Evolutionary conservation across 2,329 filamentous ascomycete species (phyloP).

Genomic region (Coniella vitis): DNA sequence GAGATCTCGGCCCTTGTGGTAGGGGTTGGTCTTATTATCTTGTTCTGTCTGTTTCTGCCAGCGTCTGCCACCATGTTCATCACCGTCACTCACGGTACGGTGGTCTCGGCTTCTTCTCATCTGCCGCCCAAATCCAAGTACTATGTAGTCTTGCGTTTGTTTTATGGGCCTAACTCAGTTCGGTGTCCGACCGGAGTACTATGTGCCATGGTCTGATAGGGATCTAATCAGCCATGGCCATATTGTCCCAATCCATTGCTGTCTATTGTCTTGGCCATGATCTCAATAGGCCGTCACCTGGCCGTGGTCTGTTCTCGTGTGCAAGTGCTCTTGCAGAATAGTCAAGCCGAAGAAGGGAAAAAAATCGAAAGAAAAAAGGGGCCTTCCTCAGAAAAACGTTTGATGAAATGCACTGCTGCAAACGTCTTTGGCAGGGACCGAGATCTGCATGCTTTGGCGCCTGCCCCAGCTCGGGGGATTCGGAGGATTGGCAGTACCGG

Average conservation of each 20-base stretch:
- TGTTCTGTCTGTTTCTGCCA: background rate
- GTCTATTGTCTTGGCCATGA: too few species aligned
- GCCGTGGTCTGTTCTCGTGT: background rate
- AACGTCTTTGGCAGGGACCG: background rate
- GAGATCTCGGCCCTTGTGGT: too few species aligned
- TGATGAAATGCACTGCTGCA: background rate
- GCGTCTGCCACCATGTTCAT: background rate
- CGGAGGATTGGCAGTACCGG: slow-evolving; percentile 2
- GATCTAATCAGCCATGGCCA: too few species aligned
- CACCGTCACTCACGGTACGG: background rate
- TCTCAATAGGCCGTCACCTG: background rate
- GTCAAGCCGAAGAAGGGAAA: too few species aligned
- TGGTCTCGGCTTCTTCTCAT: background rate
- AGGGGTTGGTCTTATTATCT: too few species aligned
- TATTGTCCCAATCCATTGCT: too few species aligned
- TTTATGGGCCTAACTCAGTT: background rate
- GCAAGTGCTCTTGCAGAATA: too few species aligned
- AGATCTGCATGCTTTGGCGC: background rate
- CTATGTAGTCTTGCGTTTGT: background rate
- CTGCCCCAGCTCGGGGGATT: background rate
- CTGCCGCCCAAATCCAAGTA: background rate
- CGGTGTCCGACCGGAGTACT: slow-evolving; percentile 2
- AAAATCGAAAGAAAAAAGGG: background rate
- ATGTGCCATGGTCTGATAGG: background rate
- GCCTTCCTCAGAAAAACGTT: background rate